Percentiles rank a stretch among this genome's conserved stretches.
These are phyloP conservation scores for Fusarium nurragi DNA, from an alignment of 2,329 filamentous ascomycete genomes.

Conservation along the genomic window DNA sequence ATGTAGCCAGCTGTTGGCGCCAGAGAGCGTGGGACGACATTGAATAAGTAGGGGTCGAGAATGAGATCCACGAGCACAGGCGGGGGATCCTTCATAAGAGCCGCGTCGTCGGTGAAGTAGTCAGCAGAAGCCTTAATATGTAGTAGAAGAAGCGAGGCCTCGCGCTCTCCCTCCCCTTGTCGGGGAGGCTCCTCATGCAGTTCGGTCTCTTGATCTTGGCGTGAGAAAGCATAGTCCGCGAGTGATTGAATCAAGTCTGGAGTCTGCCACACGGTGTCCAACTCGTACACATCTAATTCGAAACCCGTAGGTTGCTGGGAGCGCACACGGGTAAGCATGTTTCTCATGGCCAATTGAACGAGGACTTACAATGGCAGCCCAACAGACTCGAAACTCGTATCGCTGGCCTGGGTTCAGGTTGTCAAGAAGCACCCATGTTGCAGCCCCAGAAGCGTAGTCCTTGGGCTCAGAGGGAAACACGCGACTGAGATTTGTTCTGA, in stretches of 20 bases:
- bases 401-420: constrained; percentile 74
- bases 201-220: constrained; percentile 48
- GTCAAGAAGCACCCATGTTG: constrained; percentile 83
- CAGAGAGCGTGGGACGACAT: constrained; percentile 81
- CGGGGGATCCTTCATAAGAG: constrained; percentile 78
- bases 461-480: constrained; percentile 68
- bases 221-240: constrained; percentile 66
- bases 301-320: constrained; percentile 86
- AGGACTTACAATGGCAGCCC: constrained; percentile 84
- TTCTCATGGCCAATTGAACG: not conserved
- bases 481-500: constrained; percentile 73
- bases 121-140: constrained; percentile 81
- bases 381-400: constrained; percentile 93
- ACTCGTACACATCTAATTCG: constrained; percentile 70
- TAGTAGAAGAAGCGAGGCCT: constrained; percentile 73
- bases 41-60: constrained; percentile 85
- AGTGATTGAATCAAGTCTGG: constrained; percentile 73
- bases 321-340: constrained; percentile 11
- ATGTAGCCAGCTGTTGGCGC: constrained; percentile 77
- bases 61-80: constrained; percentile 83
- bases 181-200: constrained; percentile 2
- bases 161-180: constrained; percentile 29
- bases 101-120: constrained; percentile 79
- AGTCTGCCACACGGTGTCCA: constrained; percentile 69
- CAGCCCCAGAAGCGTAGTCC: constrained; percentile 61